These are phyloP conservation scores for Ophiocytium majus DNA, from an alignment of 352 stramenopile species.

Conservation along the genomic window DNA sequence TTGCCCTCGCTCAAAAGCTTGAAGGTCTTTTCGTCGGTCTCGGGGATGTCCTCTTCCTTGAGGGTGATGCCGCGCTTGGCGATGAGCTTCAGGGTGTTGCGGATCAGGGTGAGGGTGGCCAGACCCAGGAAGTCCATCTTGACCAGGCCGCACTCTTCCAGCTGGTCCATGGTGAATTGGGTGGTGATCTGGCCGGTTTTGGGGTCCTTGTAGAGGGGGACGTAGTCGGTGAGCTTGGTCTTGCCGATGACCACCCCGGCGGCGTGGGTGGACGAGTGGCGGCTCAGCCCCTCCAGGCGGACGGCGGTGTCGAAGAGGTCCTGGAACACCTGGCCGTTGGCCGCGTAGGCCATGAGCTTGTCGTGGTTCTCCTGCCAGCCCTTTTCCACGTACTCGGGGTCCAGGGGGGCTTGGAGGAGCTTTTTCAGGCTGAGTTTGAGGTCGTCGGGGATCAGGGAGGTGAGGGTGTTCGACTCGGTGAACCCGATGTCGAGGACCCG, in stretches of 20 bases:
- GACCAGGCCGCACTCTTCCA: neutral
- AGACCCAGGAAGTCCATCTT: slow-evolving; percentile 14
- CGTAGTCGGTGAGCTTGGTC: neutral
- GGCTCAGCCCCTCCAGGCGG: neutral
- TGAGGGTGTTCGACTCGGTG: too few relatives aligned
- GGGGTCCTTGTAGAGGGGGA: neutral
- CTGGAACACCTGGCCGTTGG: too few relatives aligned
- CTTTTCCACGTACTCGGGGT: too few relatives aligned
- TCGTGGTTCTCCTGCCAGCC: too few relatives aligned
- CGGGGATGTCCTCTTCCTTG: neutral
- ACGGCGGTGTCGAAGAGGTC: too few relatives aligned
- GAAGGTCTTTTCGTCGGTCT: neutral
- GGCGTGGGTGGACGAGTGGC: neutral
- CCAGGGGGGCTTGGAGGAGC: too few relatives aligned
- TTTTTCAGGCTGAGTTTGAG: too few relatives aligned
- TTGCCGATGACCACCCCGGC: neutral
- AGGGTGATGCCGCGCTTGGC: neutral
- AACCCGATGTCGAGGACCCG: too few relatives aligned
- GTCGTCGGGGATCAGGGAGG: too few relatives aligned
- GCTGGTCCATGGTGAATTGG: neutral
- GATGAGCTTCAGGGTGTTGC: neutral
- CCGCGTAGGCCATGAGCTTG: too few relatives aligned
- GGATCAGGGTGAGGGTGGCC: neutral
- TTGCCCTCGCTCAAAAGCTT: neutral
- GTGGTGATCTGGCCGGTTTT: neutral